These are phyloP conservation scores for Ceratonia siliqua DNA, from an alignment of 306 rosid genomes.

Conservation along the genomic window DNA sequence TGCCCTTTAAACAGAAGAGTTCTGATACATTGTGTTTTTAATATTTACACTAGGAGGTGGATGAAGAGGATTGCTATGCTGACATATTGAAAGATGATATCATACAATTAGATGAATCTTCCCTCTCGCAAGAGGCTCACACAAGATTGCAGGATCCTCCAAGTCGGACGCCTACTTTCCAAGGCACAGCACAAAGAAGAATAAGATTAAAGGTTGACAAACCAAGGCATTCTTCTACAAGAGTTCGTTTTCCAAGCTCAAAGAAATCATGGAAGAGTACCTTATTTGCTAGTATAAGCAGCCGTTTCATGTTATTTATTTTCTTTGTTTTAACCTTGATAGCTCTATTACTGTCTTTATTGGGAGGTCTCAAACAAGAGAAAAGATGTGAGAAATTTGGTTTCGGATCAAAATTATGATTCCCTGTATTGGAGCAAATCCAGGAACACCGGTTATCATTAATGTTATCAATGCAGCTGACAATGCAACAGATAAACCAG, in stretches of 20 bases:
- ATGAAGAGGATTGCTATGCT: slow-evolving; percentile 77
- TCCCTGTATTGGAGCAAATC: too few relatives aligned
- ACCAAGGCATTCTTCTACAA: slow-evolving; percentile 10
- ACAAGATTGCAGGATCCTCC: slow-evolving; percentile 33
- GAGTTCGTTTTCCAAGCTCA: slow-evolving; percentile 28
- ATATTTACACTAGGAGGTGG: slow-evolving; percentile 44
- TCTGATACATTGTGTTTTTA: slow-evolving; percentile 1
- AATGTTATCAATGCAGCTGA: too few relatives aligned
- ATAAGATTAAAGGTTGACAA: slow-evolving; percentile 45
- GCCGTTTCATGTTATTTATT: neutral
- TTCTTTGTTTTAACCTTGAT: neutral
- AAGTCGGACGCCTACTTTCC: slow-evolving; percentile 30
- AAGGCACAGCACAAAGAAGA: slow-evolving; percentile 74
- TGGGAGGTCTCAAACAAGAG: slow-evolving; percentile 41
- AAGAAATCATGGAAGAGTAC: slow-evolving; percentile 32
- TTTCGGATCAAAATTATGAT: neutral
- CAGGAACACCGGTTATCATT: too few relatives aligned
- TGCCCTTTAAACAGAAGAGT: neutral
- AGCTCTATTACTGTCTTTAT: slow-evolving; percentile 31
- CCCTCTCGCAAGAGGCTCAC: slow-evolving; percentile 38
- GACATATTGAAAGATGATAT: slow-evolving; percentile 88
- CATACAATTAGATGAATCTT: slow-evolving; percentile 65
- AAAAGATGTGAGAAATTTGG: slow-evolving; percentile 23
- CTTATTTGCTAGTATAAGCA: slow-evolving; percentile 5
- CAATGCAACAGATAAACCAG: too few relatives aligned